Base-by-base conservation (phyloP, 345 rosid species). In the Kandelia obovata region DNA sequence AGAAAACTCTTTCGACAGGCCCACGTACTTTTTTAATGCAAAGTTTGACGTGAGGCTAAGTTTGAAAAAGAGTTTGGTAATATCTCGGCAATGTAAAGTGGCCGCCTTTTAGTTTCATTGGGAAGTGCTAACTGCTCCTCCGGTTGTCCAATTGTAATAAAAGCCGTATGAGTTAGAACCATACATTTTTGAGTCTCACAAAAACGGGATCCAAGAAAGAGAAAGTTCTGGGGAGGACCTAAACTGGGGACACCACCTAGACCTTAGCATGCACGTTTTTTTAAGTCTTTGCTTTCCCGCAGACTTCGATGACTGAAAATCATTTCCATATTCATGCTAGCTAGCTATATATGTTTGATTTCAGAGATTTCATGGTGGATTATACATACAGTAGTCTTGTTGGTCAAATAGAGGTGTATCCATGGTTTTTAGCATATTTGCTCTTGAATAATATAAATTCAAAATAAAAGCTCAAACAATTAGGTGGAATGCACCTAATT, bases 91-190 rank as follows among this genome's bases (percentile, higher is more conserved):
- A 7, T 26, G 61, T 60, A 65, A 26, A 59, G 1, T 73, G 81
- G 84, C 79, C 76, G 75, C 81, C 82, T 64, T 15, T 43, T 77
- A 30, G 56, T 62, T 62, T 66, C 61, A 25, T 64, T 77, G 25
- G 17, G 1, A 43, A 11, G 17, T 43, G 49, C 10, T 20, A 65
- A 70, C 31, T 55, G 56, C 27, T 39, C 73, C 35, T 34, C 21
- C 26, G 17, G 27, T 58, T n/a, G 58, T 58, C 47, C 8, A 25
- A 39, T 31, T 16, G 46, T 37, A 25, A 10, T 6, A 56, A 0
- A 7, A 16, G 5, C 16, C 23, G 10, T 25, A 21, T 10, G 59
- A 55, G 30, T 23, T 7, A 15, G 58, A 55, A 23, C 28, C 23
- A 2, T 55, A 13, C 16, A 13, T 55, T 55, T 55, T 55, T 9